Conservation (phyloP, 139 green algal species). For the Spirogloea muscicola region DNA sequence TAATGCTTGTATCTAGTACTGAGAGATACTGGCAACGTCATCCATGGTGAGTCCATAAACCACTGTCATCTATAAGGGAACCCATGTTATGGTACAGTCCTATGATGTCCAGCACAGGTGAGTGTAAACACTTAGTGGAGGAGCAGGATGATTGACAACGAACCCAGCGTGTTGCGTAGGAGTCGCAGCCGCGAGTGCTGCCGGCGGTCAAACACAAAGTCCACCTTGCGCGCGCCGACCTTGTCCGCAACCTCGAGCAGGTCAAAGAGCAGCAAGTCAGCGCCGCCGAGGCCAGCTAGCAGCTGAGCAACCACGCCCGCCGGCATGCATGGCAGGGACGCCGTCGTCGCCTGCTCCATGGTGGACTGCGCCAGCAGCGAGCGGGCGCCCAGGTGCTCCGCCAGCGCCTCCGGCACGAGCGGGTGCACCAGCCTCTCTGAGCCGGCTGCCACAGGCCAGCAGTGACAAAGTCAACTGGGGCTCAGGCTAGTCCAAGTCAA, state of each 20-base stretch:
- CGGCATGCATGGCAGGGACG: constrained; percentile 46
- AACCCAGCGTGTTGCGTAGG: constrained; percentile 58
- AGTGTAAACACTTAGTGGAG: no score
- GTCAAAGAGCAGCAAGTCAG: not conserved
- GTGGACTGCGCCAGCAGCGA: constrained; percentile 47
- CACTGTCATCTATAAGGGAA: no score
- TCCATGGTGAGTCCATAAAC: no score
- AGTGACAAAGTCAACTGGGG: no score
- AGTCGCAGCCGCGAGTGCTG: constrained; percentile 54
- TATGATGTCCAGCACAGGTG: no score
- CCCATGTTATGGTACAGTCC: no score
- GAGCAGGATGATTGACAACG: no score
- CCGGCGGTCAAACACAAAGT: constrained; percentile 55
- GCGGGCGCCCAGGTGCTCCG: constrained; percentile 59
- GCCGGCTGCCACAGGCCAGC: no score
- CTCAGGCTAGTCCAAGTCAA: no score
- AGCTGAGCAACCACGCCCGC: not conserved
- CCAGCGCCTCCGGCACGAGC: constrained; percentile 47
- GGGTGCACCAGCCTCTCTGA: constrained; percentile 59
- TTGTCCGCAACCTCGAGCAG: constrained; percentile 37
- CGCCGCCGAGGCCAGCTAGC: not conserved
- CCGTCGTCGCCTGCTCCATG: constrained; percentile 36
- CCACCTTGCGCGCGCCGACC: constrained; percentile 31
- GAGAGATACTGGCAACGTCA: no score
- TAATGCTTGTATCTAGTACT: no score